phyloP scores from a whole-genome alignment of 2,329 filamentous ascomycete species.

The Aspergillus candidus region DNA sequence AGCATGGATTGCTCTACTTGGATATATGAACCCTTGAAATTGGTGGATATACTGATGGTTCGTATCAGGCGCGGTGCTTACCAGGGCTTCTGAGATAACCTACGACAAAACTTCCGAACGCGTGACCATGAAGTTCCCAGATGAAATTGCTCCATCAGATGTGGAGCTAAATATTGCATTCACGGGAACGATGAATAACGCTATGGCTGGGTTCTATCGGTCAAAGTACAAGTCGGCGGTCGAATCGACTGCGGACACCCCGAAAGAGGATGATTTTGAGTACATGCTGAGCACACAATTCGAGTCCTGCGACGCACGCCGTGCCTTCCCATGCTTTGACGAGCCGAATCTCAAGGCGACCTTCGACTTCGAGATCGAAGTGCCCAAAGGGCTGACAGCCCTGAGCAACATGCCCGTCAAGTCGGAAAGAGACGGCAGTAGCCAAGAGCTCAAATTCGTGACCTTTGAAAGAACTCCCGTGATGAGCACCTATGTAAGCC shows the following conservation, averaged over 20 bases:
- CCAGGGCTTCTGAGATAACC: slow-evolving; percentile 56
- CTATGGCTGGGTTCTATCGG: slow-evolving; percentile 90
- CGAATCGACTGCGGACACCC: slow-evolving; percentile 67
- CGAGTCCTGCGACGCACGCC: slow-evolving; percentile 88
- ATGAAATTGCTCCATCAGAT: slow-evolving; percentile 62
- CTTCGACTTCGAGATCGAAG: slow-evolving; percentile 88
- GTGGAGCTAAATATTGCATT: slow-evolving; percentile 69
- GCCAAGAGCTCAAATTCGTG: slow-evolving; percentile 58
- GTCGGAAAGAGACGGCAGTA: slow-evolving; percentile 61
- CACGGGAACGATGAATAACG: slow-evolving; percentile 76
- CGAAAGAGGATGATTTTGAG: slow-evolving; percentile 60
- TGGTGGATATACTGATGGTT: neutral
- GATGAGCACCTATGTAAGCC: slow-evolving; percentile 73
- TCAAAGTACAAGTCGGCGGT: slow-evolving; percentile 84
- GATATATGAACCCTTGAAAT: neutral
- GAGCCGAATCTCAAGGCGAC: slow-evolving; percentile 96
- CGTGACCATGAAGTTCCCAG: slow-evolving; percentile 68
- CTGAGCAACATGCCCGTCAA: slow-evolving; percentile 95
- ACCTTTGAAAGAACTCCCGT: slow-evolving; percentile 77
- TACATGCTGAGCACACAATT: slow-evolving; percentile 94
- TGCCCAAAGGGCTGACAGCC: slow-evolving; percentile 80
- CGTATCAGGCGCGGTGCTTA: neutral
- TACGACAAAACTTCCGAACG: slow-evolving; percentile 84
- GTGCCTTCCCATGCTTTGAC: slow-evolving; percentile 96
- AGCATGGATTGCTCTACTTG: slow-evolving; percentile 4